phyloP scores from a whole-genome alignment of 2,329 filamentous ascomycete species.

The Pseudocercospora cruenta region DNA sequence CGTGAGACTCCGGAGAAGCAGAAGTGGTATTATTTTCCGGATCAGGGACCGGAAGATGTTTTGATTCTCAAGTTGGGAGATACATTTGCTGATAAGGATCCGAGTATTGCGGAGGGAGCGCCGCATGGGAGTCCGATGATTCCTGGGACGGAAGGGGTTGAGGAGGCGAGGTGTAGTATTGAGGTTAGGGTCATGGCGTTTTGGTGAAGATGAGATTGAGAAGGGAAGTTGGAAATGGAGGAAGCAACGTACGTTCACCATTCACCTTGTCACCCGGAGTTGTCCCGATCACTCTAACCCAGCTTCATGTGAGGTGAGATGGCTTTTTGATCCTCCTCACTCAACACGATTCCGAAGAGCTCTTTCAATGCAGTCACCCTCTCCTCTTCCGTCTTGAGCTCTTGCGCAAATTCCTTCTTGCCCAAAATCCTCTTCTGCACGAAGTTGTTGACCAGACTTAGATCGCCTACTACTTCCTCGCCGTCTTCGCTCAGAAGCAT shows the following conservation, averaged over 20 bases:
- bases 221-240: background rate
- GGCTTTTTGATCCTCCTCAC: background rate
- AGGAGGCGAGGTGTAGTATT: conserved; percentile 10
- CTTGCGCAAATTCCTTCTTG: conserved; percentile 44
- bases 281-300: background rate
- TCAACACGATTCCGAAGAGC: conserved; percentile 46
- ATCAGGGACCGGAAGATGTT: conserved; percentile 9
- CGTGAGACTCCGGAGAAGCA: conserved; percentile 6
- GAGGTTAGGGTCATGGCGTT: conserved; percentile 14
- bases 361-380: conserved; percentile 48
- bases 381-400: conserved; percentile 47
- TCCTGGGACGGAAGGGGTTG: conserved; percentile 5
- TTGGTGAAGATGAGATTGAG: background rate
- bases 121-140: conserved; percentile 12
- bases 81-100: conserved; percentile 7
- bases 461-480: conserved; percentile 41
- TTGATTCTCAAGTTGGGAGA: conserved; percentile 15
- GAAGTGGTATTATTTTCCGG: conserved; percentile 16
- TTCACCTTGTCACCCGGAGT: background rate
- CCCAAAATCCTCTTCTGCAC: conserved; percentile 52
- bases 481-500: conserved; percentile 53
- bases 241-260: background rate
- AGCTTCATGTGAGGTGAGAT: conserved; percentile 1
- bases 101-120: background rate
- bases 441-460: conserved; percentile 46